Evolutionary conservation across 2,329 filamentous ascomycete genomes (phyloP), one percentile per base, ranked within the genome.

Genomic region (Fusarium euwallaceae): DNA sequence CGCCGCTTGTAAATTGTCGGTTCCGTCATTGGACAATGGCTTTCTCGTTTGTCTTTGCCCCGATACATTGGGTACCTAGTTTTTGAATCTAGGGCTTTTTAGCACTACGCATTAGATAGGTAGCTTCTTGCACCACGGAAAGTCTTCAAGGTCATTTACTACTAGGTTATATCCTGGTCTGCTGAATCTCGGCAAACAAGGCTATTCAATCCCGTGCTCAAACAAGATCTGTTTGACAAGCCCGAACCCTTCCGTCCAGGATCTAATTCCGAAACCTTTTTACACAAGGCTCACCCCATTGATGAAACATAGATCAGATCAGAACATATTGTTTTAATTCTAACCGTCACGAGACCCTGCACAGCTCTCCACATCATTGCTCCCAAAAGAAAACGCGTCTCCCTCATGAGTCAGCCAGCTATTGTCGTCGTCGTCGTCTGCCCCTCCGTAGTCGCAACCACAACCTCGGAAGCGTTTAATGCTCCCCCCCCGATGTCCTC

Each of bases 391-490:
- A 48, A 56, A 37, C 27, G 22, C 45, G 12, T 61, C 17, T 45
- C 24, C 7, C 37, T 34, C 41, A 16, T 43, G 24, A 63, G 56
- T 58, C 29, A 37, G 63, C 58, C 65, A 17, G 34, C 34, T 11
- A 36, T 36, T 36, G 34, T 48, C 17, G 11, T 41, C 7, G 60
- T 63, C 32, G n/a, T 32, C 27, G n/a, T 43, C 37, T 53, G 24
- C 48, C 16, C 45, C 45, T 71, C 73, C 60, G 53, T 36, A 76
- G 37, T 56, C 71, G 61, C 39, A 76, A 48, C 61, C 71, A 65
- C 59, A 63, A 61, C 67, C 66, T 72, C 74, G 74, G 76, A 58
- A 74, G 37, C 41, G 34, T 66, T 56, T 59, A 60, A 53, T 51
- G 36, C 36, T 69, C 20, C 39, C 24, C 24, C 58, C 63, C 73